These are phyloP conservation scores for Salvia sclarea DNA, from an alignment of 305 asterid genomes.

Conservation along the genomic window DNA sequence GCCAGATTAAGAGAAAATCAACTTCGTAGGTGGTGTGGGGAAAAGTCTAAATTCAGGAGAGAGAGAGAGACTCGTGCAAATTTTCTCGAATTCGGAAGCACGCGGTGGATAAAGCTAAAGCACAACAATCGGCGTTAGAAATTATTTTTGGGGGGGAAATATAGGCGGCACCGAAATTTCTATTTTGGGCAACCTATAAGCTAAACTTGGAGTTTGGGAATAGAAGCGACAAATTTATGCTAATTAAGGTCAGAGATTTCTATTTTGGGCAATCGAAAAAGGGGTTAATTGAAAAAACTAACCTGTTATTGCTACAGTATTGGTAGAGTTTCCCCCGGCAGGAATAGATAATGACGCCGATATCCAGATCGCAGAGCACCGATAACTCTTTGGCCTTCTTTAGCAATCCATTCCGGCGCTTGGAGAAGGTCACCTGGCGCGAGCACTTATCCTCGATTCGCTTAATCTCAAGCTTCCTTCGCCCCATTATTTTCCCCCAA, in stretches of 20 bases:
- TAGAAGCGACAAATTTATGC: not conserved
- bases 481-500: conserved; percentile 33
- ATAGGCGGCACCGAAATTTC: too few species aligned
- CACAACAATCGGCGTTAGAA: not conserved
- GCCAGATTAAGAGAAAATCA: too few species aligned
- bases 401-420: conserved; percentile 44
- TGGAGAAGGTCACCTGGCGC: conserved; percentile 44
- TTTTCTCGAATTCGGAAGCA: not conserved
- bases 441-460: conserved; percentile 45
- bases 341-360: conserved; percentile 37
- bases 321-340: conserved; percentile 38
- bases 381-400: conserved; percentile 46
- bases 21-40: too few species aligned
- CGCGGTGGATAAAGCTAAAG: not conserved
- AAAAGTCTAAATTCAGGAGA: too few species aligned
- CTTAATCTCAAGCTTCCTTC: conserved; percentile 46
- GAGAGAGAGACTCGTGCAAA: too few species aligned
- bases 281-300: too few species aligned
- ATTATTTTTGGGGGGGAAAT: too few species aligned
- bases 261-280: not conserved
- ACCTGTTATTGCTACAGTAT: conserved; percentile 41
- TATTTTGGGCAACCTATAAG: too few species aligned
- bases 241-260: not conserved
- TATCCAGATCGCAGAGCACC: conserved; percentile 40
- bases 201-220: too few species aligned